Evolutionary conservation across 129 eudicot species (phyloP).

Genomic region (Deinandra increscens): DNA sequence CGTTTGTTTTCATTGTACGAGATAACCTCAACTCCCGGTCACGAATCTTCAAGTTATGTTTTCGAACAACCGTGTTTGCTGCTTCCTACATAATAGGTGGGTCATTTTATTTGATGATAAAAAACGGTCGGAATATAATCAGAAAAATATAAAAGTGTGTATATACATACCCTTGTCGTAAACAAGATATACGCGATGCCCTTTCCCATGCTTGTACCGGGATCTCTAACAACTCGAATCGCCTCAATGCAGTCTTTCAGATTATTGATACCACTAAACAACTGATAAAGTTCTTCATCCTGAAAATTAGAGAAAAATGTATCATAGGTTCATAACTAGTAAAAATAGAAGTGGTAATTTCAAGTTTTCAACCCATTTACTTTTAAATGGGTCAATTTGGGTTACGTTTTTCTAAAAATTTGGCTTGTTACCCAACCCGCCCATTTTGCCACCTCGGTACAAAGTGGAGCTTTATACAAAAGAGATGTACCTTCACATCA

Average conservation of each 20-base stretch:
- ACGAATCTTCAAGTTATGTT: conserved; percentile 40
- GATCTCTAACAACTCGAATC: conserved; percentile 87
- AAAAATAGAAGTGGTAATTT: neutral
- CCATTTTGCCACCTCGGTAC: neutral
- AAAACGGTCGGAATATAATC: neutral
- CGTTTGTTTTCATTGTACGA: conserved; percentile 37
- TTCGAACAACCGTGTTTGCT: conserved; percentile 39
- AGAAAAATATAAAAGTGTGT: neutral
- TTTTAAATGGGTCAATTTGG: neutral
- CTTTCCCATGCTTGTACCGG: conserved; percentile 81
- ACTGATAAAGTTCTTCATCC: conserved; percentile 92
- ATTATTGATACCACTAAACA: conserved; percentile 54
- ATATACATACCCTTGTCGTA: conserved; percentile 65
- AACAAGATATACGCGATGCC: conserved; percentile 95
- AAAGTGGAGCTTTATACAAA: neutral
- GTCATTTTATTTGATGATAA: neutral
- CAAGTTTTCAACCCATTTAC: neutral
- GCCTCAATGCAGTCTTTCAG: conserved; percentile 83
- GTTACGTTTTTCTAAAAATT: no score
- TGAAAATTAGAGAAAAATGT: conserved; percentile 20
- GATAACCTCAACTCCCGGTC: conserved; percentile 44
- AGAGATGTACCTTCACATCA: conserved; percentile 74
- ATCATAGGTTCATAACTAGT: neutral
- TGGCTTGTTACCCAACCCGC: neutral
- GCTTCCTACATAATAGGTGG: conserved; percentile 33